phyloP scores from a whole-genome alignment of 345 rosid species.

The Lepidium didymum region DNA sequence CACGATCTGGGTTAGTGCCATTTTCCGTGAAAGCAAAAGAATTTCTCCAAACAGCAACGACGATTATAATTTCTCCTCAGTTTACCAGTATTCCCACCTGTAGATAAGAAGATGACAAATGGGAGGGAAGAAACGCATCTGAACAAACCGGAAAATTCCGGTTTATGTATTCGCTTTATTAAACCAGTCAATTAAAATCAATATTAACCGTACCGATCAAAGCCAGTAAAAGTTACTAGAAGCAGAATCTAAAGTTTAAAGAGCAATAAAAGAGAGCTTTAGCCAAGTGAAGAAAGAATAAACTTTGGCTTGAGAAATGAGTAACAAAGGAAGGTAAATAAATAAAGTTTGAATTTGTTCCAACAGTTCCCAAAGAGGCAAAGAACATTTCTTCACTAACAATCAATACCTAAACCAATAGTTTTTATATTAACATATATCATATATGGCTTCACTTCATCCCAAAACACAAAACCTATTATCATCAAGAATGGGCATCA shows the following conservation, averaged over 20 bases:
- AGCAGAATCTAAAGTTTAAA: constrained; percentile 18
- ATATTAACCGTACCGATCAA: not conserved
- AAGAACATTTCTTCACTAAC: constrained; percentile 42
- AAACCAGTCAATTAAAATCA: not conserved
- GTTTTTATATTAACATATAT: not conserved
- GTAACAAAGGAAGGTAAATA: constrained; percentile 32
- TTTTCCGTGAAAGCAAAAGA: not conserved
- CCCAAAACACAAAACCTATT: not conserved
- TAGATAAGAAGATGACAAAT: constrained; percentile 28
- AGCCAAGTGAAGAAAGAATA: constrained; percentile 42
- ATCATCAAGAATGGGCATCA: constrained; percentile 34
- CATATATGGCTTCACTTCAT: not conserved
- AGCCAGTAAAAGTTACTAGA: not conserved
- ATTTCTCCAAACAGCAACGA: not conserved
- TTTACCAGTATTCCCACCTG: not conserved
- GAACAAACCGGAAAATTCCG: not conserved
- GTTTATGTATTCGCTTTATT: not conserved
- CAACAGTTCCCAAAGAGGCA: constrained; percentile 29
- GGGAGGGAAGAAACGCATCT: constrained; percentile 15
- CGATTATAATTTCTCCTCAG: constrained; percentile 1
- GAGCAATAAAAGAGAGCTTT: not conserved
- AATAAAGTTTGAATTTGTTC: constrained; percentile 21
- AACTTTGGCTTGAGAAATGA: constrained; percentile 29
- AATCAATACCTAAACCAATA: constrained; percentile 35
- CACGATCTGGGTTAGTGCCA: constrained; percentile 35